Evolutionary conservation across 2,329 filamentous ascomycete genomes (phyloP).

Genomic region (Fusarium fracticaudum): DNA sequence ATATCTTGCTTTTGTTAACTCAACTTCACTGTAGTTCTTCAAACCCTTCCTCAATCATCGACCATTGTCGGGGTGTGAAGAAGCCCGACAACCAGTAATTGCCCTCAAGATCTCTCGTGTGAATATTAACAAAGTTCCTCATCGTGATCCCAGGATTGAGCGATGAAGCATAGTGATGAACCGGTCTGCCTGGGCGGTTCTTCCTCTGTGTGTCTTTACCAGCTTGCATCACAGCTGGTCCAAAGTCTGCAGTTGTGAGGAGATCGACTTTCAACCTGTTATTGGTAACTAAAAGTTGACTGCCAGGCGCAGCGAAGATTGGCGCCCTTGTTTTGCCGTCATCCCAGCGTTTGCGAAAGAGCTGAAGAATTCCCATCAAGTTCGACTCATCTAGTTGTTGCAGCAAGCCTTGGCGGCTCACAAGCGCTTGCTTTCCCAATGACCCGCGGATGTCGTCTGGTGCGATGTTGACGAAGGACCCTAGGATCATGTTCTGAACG

Average conservation of each 20-base stretch:
- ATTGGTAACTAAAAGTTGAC: neutral
- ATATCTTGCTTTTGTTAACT: fast-evolving
- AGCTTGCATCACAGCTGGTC: neutral
- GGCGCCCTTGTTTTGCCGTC: neutral
- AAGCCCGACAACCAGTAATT: neutral
- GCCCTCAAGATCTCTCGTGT: fast-evolving
- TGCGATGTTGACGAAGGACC: fast-evolving
- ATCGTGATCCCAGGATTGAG: fast-evolving
- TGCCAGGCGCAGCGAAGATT: neutral
- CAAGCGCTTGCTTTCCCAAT: neutral
- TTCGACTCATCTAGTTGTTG: neutral
- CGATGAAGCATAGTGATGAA: neutral
- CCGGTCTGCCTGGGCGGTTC: neutral
- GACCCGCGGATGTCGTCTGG: fast-evolving
- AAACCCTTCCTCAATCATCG: neutral
- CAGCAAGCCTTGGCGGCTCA: neutral
- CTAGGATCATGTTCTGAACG: neutral
- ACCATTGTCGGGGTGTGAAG: neutral
- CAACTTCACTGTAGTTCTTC: neutral
- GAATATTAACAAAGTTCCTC: neutral
- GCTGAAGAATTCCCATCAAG: neutral
- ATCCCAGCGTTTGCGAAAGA: neutral
- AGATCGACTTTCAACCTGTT: neutral
- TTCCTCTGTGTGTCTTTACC: neutral
- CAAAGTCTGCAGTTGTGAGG: neutral